Evolutionary conservation across 768 basidiomycete species (phyloP).

Genomic region (Galerina sulciceps): DNA sequence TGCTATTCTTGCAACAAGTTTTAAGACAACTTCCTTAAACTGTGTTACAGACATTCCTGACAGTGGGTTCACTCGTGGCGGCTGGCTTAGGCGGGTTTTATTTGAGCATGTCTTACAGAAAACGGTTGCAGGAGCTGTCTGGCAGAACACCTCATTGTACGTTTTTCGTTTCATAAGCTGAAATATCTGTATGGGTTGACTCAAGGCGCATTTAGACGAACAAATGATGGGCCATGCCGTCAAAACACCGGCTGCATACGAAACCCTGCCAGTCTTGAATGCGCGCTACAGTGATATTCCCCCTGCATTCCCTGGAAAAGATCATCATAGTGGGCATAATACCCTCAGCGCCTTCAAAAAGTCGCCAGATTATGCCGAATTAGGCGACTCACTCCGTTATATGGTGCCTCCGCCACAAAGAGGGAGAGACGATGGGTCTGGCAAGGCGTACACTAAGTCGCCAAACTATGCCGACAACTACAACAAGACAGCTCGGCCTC

Average conservation of each 20-base stretch:
- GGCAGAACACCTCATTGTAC: slow-evolving; percentile 36
- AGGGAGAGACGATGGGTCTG: slow-evolving; percentile 23
- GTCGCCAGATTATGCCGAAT: slow-evolving; percentile 19
- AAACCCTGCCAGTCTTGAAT: slow-evolving; percentile 12
- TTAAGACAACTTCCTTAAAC: background rate
- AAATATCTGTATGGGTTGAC: background rate
- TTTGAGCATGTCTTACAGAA: slow-evolving; percentile 28
- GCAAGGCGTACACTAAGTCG: slow-evolving; percentile 35
- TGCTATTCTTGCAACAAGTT: background rate
- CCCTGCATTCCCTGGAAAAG: slow-evolving; percentile 21
- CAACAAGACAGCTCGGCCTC: slow-evolving; percentile 26
- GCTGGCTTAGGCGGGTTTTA: slow-evolving; percentile 34
- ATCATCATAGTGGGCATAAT: slow-evolving; percentile 30
- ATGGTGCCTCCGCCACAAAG: slow-evolving; percentile 38
- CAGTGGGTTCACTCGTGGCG: slow-evolving; percentile 31
- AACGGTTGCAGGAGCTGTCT: slow-evolving; percentile 26
- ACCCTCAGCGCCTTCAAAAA: slow-evolving; percentile 29
- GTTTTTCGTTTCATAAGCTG: background rate
- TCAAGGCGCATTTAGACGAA: slow-evolving; percentile 28
- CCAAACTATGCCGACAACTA: slow-evolving; percentile 37
- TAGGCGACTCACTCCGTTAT: slow-evolving; percentile 16
- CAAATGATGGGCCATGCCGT: slow-evolving; percentile 31
- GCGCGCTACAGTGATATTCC: slow-evolving; percentile 17
- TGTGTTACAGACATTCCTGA: slow-evolving; percentile 28
- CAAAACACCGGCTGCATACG: slow-evolving; percentile 13